Evolutionary conservation across 257 asterid genomes (phyloP), one percentile per base, ranked within the genome.

Genomic region (Solanum paucissectum): DNA sequence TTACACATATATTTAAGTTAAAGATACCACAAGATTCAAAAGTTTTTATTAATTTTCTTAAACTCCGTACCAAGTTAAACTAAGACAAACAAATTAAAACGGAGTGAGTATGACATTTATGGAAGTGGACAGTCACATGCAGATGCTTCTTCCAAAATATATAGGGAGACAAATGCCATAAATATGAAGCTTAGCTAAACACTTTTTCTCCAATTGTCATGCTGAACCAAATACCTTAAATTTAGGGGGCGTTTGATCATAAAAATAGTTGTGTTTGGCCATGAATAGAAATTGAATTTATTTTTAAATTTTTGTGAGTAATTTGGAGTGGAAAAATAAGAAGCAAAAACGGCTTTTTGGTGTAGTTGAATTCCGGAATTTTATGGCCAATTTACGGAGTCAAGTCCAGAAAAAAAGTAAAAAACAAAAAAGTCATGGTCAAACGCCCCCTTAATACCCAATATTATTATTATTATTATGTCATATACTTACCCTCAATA

Each of bases 111-210:
- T 20, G 81, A 36, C 9, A 79, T 27, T 27, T 25, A 79, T 79
- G 5, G 37, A 77, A 25, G 27, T 46, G 66, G 85, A 81, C 85
- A 49, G 68, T 9, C 69, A 81, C 85, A 81, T 81, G 68, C 29
- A 81, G 16, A 18, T 46, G 89, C 89, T 84, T 88, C 88, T 62
- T 83, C 83, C 68, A 77, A 83, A 66, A 88, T 91, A 90, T 90
- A 86, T 90, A 90, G 88, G 93, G 92, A 89, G 94, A 91, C 94
- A 90, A 91, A 79, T 9, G 87, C 93, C 88, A 91, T 92, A 87
- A 91, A 90, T 89, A 89, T 88, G 76, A 91, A 88, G 88, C 46
- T 90, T 88, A 91, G 82, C 60, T 38, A 89, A 87, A 79, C 90
- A 87, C 81, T 82, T 85, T 73, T 90, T 92, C 83, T 88, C 89